A percentile compares a stretch with the other conserved stretches of the same genome.
phyloP scores from a whole-genome alignment of 106 monocot genomes.

The Dactylorhiza incarnata region DNA sequence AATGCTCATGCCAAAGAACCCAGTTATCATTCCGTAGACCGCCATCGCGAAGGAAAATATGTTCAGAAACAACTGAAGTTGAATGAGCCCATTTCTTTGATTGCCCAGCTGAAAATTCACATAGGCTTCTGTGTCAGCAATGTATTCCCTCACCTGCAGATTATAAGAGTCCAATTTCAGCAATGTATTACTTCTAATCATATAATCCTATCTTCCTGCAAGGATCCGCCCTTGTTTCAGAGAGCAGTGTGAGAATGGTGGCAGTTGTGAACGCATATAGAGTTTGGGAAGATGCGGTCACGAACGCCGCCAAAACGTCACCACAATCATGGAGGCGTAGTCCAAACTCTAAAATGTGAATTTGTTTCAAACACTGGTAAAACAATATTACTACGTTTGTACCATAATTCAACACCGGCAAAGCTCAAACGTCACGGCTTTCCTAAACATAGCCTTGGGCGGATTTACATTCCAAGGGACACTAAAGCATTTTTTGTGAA shows the following conservation, averaged over 20 bases:
- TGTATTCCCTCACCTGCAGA: conserved; percentile 75
- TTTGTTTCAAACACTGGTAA: no score
- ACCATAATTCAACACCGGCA: no score
- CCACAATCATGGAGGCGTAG: no score
- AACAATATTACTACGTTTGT: no score
- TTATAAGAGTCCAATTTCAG: background rate
- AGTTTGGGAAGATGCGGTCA: background rate
- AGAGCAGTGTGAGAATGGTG: background rate
- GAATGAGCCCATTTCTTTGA: conserved; percentile 89
- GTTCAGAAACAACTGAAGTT: conserved; percentile 63
- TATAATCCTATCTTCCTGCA: background rate
- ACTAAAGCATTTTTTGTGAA: no score
- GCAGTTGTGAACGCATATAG: background rate
- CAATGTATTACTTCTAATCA: background rate
- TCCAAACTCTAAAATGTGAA: no score
- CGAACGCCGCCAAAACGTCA: no score
- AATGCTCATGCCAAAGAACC: conserved; percentile 74
- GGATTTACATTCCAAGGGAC: no score
- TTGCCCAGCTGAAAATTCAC: conserved; percentile 97
- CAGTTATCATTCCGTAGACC: conserved; percentile 51
- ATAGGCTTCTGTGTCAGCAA: conserved; percentile 92
- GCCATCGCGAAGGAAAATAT: conserved; percentile 71
- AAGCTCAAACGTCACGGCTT: no score
- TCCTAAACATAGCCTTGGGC: no score
- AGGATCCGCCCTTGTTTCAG: background rate